Evolutionary conservation across 2,329 filamentous ascomycete genomes (phyloP).

Genomic region (Paracoccidioides brasiliensis): DNA sequence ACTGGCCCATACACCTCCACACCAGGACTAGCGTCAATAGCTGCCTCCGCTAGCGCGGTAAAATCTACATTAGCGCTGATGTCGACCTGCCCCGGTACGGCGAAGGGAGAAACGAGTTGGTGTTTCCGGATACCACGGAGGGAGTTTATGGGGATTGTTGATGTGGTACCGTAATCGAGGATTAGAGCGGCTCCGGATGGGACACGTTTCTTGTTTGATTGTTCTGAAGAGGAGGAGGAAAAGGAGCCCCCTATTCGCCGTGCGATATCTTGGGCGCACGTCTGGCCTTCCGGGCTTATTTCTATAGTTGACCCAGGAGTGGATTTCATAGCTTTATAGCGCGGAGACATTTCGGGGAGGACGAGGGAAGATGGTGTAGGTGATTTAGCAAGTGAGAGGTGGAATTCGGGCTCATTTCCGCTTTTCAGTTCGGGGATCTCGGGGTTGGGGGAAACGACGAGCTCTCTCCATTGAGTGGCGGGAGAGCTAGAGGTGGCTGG

Average conservation of each 20-base stretch:
- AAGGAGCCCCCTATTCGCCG: constrained; percentile 59
- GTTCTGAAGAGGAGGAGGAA: constrained; percentile 16
- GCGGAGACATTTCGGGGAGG: constrained; percentile 66
- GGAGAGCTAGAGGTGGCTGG: constrained; percentile 19
- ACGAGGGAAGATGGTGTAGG: constrained; percentile 74
- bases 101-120: constrained; percentile 63
- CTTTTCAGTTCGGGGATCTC: constrained; percentile 38
- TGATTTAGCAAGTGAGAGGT: constrained; percentile 62
- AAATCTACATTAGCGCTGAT: constrained; percentile 93
- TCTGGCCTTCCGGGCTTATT: constrained; percentile 73
- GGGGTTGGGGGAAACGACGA: constrained; percentile 59
- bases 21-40: constrained; percentile 58
- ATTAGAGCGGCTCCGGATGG: constrained; percentile 84
- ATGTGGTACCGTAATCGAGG: constrained; percentile 78
- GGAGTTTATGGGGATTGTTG: constrained; percentile 73
- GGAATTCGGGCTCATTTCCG: constrained; percentile 59
- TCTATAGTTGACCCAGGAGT: constrained; percentile 64
- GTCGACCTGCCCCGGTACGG: constrained; percentile 68
- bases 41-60: constrained; percentile 67
- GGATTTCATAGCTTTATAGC: constrained; percentile 63
- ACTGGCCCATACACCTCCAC: constrained; percentile 90
- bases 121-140: constrained; percentile 79
- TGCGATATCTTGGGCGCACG: constrained; percentile 72
- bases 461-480: constrained; percentile 62
- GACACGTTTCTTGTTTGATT: constrained; percentile 38